Evolutionary conservation across 192 early-diverging fungal species (phyloP).

Genomic region (Coemansia sp.): DNA sequence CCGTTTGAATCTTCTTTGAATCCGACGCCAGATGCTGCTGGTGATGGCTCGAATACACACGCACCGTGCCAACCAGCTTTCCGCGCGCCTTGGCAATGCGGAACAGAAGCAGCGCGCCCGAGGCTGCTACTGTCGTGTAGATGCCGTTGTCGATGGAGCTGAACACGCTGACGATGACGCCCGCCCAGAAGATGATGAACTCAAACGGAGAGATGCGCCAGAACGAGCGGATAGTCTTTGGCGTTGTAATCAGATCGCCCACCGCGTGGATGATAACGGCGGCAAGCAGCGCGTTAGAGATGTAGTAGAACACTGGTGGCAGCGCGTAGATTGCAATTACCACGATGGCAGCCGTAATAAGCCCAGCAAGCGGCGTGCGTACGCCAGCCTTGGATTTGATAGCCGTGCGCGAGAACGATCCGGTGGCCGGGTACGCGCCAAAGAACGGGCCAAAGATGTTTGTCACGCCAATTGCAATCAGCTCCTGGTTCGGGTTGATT

Average conservation of each 20-base stretch:
- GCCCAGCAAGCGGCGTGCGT: slow-evolving; percentile 73
- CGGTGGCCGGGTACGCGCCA: slow-evolving; percentile 84
- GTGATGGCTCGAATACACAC: slow-evolving; percentile 29
- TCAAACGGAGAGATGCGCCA: slow-evolving; percentile 63
- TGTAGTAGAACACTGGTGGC: slow-evolving; percentile 84
- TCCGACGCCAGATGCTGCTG: not conserved
- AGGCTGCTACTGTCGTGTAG: slow-evolving; percentile 68
- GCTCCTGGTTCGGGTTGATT: slow-evolving; percentile 83
- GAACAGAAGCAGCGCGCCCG: slow-evolving; percentile 74
- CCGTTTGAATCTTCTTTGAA: not conserved
- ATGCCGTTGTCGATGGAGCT: slow-evolving; percentile 76
- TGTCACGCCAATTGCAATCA: slow-evolving; percentile 83
- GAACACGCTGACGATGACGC: slow-evolving; percentile 57
- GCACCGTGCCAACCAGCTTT: slow-evolving; percentile 44
- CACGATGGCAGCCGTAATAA: slow-evolving; percentile 78
- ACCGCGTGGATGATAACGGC: slow-evolving; percentile 90
- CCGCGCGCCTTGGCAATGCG: slow-evolving; percentile 65
- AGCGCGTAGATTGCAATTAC: slow-evolving; percentile 79
- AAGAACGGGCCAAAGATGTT: slow-evolving; percentile 88
- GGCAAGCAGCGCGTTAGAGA: slow-evolving; percentile 75
- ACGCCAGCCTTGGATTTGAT: slow-evolving; percentile 89
- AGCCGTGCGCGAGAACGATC: slow-evolving; percentile 91
- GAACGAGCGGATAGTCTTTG: slow-evolving; percentile 59
- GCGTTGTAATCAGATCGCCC: slow-evolving; percentile 70
- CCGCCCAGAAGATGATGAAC: slow-evolving; percentile 49